Conservation (phyloP, 805 yeast species). For the Starmera caribaea region DNA sequence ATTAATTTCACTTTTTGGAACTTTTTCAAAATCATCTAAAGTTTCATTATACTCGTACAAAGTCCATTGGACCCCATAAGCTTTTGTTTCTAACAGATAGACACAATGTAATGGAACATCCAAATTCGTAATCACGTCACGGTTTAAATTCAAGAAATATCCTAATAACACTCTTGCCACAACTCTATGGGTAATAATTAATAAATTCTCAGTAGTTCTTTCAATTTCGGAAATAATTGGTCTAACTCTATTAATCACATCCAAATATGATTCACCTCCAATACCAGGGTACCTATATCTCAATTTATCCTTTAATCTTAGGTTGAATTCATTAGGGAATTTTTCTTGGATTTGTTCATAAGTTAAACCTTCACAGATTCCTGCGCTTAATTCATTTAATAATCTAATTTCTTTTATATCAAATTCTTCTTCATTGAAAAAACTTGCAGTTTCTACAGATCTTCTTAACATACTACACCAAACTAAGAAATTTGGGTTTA, state of each 20-base stretch:
- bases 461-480: constrained; percentile 88
- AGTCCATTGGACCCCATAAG: constrained; percentile 92
- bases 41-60: constrained; percentile 79
- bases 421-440: constrained; percentile 64
- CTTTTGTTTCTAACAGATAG: constrained; percentile 84
- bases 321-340: constrained; percentile 70
- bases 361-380: constrained; percentile 87
- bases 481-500: constrained; percentile 72
- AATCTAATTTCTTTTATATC: constrained; percentile 83
- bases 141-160: constrained; percentile 75
- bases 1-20: constrained; percentile 33
- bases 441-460: constrained; percentile 67
- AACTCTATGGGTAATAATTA: constrained; percentile 82
- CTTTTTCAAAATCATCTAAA: constrained; percentile 67
- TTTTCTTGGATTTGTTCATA: constrained; percentile 70
- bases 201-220: constrained; percentile 77
- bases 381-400: constrained; percentile 92
- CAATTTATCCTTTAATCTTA: constrained; percentile 69
- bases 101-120: constrained; percentile 92
- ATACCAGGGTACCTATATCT: constrained; percentile 92
- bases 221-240: constrained; percentile 91
- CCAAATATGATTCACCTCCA: constrained; percentile 93
- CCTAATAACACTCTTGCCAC: constrained; percentile 83
- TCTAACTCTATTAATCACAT: constrained; percentile 81
- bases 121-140: constrained; percentile 74